phyloP scores from a whole-genome alignment of 257 asterid genomes.

The Parsonsia alboflavescens region DNA sequence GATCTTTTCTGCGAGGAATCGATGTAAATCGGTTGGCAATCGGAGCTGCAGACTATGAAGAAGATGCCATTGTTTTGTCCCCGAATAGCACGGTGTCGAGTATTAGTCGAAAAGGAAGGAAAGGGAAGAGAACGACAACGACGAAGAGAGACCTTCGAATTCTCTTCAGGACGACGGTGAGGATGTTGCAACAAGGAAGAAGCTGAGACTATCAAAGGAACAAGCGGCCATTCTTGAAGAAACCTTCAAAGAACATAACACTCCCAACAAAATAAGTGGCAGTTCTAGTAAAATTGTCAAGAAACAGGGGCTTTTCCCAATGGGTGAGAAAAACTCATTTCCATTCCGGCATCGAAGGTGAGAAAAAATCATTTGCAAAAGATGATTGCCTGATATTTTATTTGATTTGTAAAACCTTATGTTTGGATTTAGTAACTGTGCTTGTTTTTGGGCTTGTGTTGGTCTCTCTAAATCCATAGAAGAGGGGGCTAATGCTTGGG shows the following conservation, averaged over 20 bases:
- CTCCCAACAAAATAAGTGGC: slow-evolving; percentile 80
- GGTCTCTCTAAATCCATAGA: background rate
- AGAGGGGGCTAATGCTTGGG: too few relatives aligned
- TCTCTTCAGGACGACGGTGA: slow-evolving; percentile 78
- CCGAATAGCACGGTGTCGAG: slow-evolving; percentile 95
- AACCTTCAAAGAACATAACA: slow-evolving; percentile 82
- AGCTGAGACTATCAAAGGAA: slow-evolving; percentile 86
- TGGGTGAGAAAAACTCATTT: slow-evolving; percentile 26
- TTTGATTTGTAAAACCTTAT: background rate
- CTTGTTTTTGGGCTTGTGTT: slow-evolving; percentile 4
- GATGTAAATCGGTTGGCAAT: slow-evolving; percentile 64
- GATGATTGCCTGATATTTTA: background rate
- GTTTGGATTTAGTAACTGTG: background rate
- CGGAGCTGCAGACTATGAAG: slow-evolving; percentile 37
- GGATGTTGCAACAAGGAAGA: slow-evolving; percentile 77
- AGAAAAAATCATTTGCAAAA: slow-evolving; percentile 1
- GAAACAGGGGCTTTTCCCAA: slow-evolving; percentile 20
- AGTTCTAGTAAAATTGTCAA: slow-evolving; percentile 1
- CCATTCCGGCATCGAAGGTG: slow-evolving; percentile 58
- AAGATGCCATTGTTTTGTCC: slow-evolving; percentile 61
- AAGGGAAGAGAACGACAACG: slow-evolving; percentile 72
- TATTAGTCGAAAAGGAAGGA: slow-evolving; percentile 89
- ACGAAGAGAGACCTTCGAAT: slow-evolving; percentile 64
- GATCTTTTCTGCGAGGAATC: slow-evolving; percentile 46
- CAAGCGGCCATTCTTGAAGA: slow-evolving; percentile 92